Conservation (phyloP, 2,329 filamentous ascomycete species). For the Ascochyta pisi region DNA sequence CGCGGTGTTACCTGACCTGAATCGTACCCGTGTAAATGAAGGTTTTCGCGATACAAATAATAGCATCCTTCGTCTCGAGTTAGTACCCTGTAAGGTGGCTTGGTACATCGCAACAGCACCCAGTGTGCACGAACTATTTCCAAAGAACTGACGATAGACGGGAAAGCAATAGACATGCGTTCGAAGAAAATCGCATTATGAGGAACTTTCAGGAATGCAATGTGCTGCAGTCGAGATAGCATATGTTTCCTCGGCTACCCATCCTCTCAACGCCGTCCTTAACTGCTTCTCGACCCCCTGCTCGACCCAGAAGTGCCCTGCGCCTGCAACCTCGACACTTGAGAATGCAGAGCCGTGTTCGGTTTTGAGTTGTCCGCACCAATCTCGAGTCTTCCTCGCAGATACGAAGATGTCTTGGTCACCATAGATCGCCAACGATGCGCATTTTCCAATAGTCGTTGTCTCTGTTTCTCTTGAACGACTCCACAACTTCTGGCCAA, state of each 20-base stretch:
- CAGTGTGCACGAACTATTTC: background rate
- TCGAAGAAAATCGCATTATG: background rate
- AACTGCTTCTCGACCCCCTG: constrained; percentile 49
- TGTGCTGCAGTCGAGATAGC: background rate
- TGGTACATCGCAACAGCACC: background rate
- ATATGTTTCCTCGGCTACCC: constrained; percentile 43
- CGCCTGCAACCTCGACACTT: constrained; percentile 55
- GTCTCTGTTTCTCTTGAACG: constrained; percentile 17
- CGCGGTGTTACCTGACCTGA: background rate
- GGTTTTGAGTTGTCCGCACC: constrained; percentile 64
- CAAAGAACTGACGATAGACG: too few relatives aligned
- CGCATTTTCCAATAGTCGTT: constrained; percentile 34
- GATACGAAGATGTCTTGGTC: constrained; percentile 77
- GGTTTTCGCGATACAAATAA: background rate
- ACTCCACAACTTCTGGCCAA: constrained; percentile 40
- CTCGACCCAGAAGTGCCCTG: constrained; percentile 61
- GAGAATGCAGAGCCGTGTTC: constrained; percentile 43
- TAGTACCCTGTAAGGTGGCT: background rate
- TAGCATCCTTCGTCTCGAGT: too few relatives aligned
- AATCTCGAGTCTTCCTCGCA: constrained; percentile 67
- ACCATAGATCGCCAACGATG: constrained; percentile 75
- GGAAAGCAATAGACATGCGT: background rate
- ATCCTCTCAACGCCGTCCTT: constrained; percentile 49
- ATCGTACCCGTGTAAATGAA: background rate
- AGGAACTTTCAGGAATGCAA: background rate